Evolutionary conservation across 805 yeast genomes (phyloP).

Genomic region (Pichia paraexigua): DNA sequence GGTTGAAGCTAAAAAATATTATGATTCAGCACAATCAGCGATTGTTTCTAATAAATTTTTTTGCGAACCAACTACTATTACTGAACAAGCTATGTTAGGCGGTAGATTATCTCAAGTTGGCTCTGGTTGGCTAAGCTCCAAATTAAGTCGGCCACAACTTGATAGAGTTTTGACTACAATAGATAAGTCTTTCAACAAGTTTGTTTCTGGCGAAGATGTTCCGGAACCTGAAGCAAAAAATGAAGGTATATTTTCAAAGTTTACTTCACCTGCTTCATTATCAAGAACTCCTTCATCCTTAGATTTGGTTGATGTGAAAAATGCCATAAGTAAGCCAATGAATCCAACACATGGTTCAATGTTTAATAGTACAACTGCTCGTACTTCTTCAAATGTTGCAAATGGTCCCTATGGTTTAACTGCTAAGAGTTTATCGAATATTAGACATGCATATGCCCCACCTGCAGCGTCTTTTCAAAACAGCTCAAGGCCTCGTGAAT

Average conservation of each 20-base stretch:
- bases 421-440: background rate
- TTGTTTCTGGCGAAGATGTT: conserved; percentile 81
- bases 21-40: conserved; percentile 40
- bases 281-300: conserved; percentile 45
- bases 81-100: conserved; percentile 32
- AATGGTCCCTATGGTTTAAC: background rate
- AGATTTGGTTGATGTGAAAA: conserved; percentile 21
- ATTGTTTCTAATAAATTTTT: conserved; percentile 33
- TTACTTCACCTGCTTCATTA: conserved; percentile 47
- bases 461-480: background rate
- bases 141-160: conserved; percentile 23
- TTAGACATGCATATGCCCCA: conserved; percentile 2
- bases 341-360: background rate
- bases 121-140: conserved; percentile 71
- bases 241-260: conserved; percentile 60
- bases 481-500: background rate
- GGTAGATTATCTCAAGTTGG: conserved; percentile 39
- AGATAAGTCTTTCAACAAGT: conserved; percentile 69
- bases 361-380: background rate
- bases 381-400: background rate
- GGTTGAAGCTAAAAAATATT: conserved; percentile 53
- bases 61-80: conserved; percentile 27
- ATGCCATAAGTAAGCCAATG: background rate
- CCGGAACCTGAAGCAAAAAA: conserved; percentile 30
- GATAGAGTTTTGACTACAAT: conserved; percentile 86